Percentiles rank a stretch among this genome's conserved stretches.
phyloP scores from a whole-genome alignment of 202 grass and related monocot genomes.

The Musa balbisiana region DNA sequence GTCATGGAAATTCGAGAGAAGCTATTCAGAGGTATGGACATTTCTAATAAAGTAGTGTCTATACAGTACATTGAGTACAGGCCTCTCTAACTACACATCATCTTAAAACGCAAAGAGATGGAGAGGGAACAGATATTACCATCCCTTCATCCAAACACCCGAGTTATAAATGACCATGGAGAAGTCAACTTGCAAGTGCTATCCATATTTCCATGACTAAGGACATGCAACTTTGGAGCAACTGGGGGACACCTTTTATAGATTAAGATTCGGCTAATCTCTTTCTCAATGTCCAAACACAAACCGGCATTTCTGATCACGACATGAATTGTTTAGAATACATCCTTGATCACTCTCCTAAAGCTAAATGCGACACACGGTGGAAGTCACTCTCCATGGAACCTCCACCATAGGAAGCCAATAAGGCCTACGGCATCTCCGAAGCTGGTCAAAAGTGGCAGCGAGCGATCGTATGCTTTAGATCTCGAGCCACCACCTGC shows the following conservation, averaged over 20 bases:
- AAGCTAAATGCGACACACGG: conserved; percentile 13
- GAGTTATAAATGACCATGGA: no score
- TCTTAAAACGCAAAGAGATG: no score
- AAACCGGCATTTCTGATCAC: conserved; percentile 1
- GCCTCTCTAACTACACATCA: no score
- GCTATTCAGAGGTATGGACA: no score
- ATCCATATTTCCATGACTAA: no score
- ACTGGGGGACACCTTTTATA: neutral
- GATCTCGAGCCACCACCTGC: conserved; percentile 14
- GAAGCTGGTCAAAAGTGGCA: conserved; percentile 21
- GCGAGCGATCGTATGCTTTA: conserved; percentile 7
- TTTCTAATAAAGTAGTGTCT: no score
- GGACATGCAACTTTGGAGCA: no score
- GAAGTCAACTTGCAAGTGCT: no score
- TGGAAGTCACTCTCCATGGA: conserved; percentile 10
- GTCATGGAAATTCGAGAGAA: no score
- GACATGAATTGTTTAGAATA: neutral
- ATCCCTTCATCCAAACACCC: no score
- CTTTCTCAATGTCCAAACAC: conserved; percentile 1
- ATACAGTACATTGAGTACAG: no score
- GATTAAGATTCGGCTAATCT: conserved; percentile 5
- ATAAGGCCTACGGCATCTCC: conserved; percentile 9
- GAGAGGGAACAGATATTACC: no score
- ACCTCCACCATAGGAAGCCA: conserved; percentile 1
- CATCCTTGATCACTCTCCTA: conserved; percentile 17